Base-by-base conservation (phyloP, 495 filamentous ascomycete genomes). In the Hypomontagnella submonticulosa region DNA sequence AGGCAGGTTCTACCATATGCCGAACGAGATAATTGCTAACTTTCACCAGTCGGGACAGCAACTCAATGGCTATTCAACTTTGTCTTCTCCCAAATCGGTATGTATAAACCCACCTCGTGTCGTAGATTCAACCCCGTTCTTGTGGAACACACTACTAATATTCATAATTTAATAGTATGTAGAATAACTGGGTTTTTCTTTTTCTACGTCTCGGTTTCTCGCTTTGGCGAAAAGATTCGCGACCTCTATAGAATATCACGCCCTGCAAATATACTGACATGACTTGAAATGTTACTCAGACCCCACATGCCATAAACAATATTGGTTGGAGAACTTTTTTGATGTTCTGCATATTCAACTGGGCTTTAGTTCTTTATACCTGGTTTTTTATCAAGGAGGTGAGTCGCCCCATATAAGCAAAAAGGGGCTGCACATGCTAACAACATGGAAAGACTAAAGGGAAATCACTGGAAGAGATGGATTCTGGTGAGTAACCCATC, bases 331-430 rank as follows among this genome's bases (percentile, higher is more conserved):
- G 76, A 13, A 83, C 81, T 20, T 85, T 85, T 72, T 56, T 87
- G 54, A 84, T 85, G 78, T 85, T 85, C 66, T 79, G 77, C n/a
- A 80, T 82, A 49, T 84, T 86, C 71, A 82, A 80, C 49, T 71
- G 78, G 55, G 42, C 72, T 2, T 77, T 83, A 13, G 70, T 76
- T 7, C 65, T 72, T 0, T 81, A 82, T 43, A 79, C 81, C 7
- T 78, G 70, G 36, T 64, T 78, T 64, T 81, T 77, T 61, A 63
- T 85, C 4, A 82, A 83, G 44, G 84, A 84, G 63, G 63, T 67
- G 65, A 72, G 66, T 47, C 53, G 70, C 30, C 41, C 18, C 19
- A 27, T 7, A 27, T 1, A 8, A 5, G 42, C 0, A 6, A 3
- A 7, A 5, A 4, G 8, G 3, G 8, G 20, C 30, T 9, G 1